A percentile compares a stretch with the other conserved stretches of the same genome.
phyloP scores from a whole-genome alignment of 148 eudicot genomes.

The Amaranthus cruentus region DNA sequence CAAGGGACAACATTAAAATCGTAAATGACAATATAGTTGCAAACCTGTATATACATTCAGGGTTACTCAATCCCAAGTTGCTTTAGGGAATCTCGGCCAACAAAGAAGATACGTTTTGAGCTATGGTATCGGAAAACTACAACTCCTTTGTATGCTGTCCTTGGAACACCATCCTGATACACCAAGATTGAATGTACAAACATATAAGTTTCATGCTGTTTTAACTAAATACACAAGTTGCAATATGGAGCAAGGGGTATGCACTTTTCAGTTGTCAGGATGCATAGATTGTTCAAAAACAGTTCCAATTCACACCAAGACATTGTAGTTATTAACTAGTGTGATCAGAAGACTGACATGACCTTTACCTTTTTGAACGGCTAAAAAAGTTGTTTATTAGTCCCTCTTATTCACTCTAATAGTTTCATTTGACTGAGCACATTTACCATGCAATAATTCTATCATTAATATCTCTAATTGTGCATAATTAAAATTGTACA shows the following conservation, averaged over 20 bases:
- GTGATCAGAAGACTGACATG: no score
- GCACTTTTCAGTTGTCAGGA: neutral
- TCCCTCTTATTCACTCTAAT: no score
- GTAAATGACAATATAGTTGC: neutral
- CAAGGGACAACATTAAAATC: neutral
- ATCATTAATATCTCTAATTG: no score
- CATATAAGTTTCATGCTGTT: neutral
- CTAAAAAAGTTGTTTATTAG: no score
- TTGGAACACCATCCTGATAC: conserved; percentile 83
- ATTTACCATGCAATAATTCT: no score
- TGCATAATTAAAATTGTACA: no score
- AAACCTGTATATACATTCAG: conserved; percentile 28
- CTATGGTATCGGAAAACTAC: conserved; percentile 74
- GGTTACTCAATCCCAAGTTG: conserved; percentile 49
- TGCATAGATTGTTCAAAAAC: neutral
- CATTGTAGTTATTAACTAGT: no score
- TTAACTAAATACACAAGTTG: neutral
- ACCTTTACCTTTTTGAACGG: no score
- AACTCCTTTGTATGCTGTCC: conserved; percentile 90
- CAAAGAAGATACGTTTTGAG: conserved; percentile 66
- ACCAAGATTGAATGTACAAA: conserved; percentile 8
- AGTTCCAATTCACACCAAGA: conserved; percentile 7
- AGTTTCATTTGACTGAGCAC: no score
- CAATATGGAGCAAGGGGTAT: neutral
- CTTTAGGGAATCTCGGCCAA: conserved; percentile 69